These are phyloP conservation scores for Cochlearia excelsa DNA, from an alignment of 345 rosid species.

Conservation along the genomic window DNA sequence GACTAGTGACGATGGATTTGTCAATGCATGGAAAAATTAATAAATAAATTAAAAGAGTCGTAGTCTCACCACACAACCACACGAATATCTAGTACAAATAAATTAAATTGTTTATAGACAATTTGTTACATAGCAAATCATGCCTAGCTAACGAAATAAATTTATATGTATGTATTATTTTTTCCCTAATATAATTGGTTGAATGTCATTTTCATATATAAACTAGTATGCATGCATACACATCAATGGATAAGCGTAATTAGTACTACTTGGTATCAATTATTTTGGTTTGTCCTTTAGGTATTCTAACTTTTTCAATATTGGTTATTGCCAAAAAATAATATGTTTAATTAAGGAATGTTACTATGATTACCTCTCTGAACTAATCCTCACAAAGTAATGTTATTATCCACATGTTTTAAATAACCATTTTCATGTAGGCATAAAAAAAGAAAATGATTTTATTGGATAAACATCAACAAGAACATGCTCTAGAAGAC, in stretches of 20 bases:
- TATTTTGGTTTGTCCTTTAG: conserved; percentile 22
- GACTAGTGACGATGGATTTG: conserved; percentile 22
- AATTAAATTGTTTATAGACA: not conserved
- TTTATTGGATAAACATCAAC: no score
- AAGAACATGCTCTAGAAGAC: not conserved
- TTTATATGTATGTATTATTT: not conserved
- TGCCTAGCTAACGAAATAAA: conserved; percentile 5
- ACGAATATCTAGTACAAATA: conserved; percentile 17
- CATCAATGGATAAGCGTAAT: conserved; percentile 29
- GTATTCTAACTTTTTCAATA: conserved; percentile 13
- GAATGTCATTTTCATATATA: conserved; percentile 32
- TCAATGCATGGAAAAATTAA: conserved; percentile 6
- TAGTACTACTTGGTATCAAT: conserved; percentile 15
- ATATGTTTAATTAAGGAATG: conserved; percentile 11
- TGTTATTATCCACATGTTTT: no score
- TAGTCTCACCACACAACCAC: conserved; percentile 22
- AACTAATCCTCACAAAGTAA: not conserved
- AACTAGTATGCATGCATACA: not conserved
- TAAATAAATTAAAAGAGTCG: conserved; percentile 4
- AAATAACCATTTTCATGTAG: no score
- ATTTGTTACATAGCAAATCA: conserved; percentile 17
- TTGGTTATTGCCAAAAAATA: conserved; percentile 19
- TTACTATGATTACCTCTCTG: conserved; percentile 21
- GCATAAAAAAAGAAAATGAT: no score
- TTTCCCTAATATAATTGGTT: not conserved